Evolutionary conservation across 768 basidiomycete species (phyloP).

Genomic region (Boletus sp.): DNA sequence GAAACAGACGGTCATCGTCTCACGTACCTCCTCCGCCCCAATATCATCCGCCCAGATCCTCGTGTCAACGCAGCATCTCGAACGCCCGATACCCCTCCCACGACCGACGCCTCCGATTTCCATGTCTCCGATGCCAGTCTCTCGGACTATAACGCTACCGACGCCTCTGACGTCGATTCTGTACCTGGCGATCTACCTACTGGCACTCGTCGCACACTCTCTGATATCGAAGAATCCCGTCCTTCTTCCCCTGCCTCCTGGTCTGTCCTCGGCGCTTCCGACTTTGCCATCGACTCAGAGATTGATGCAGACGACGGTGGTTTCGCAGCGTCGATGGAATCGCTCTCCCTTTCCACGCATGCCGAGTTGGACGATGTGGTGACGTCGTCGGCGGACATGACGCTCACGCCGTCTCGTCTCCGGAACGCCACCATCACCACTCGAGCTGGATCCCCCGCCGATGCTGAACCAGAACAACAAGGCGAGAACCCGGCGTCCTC

Average conservation of each 20-base stretch:
- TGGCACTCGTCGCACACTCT: slow-evolving; percentile 16
- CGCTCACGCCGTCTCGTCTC: slow-evolving; percentile 4
- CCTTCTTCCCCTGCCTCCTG: slow-evolving; percentile 34
- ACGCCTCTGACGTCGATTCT: slow-evolving; percentile 26
- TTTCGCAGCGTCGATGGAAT: slow-evolving; percentile 34
- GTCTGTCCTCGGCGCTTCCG: slow-evolving; percentile 36
- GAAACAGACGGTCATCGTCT: slow-evolving; percentile 54
- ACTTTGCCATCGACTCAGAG: slow-evolving; percentile 30
- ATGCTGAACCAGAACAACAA: neutral
- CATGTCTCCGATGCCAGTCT: slow-evolving; percentile 45
- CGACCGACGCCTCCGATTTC: slow-evolving; percentile 62
- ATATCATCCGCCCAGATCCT: slow-evolving; percentile 59
- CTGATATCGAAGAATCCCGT: slow-evolving; percentile 29
- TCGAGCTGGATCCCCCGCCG: neutral
- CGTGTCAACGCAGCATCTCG: slow-evolving; percentile 20
- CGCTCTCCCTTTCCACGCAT: slow-evolving; percentile 33
- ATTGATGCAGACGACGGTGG: slow-evolving; percentile 29
- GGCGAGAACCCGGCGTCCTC: slow-evolving; percentile 8
- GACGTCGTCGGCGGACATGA: neutral
- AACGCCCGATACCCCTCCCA: slow-evolving; percentile 67
- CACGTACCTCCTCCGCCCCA: slow-evolving; percentile 79
- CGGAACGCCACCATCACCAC: neutral
- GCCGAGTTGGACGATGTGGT: slow-evolving; percentile 18
- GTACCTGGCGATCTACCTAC: slow-evolving; percentile 6
- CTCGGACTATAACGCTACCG: slow-evolving; percentile 28